phyloP scores from a whole-genome alignment of 768 basidiomycete genomes.

The Lactarius hatsudake region DNA sequence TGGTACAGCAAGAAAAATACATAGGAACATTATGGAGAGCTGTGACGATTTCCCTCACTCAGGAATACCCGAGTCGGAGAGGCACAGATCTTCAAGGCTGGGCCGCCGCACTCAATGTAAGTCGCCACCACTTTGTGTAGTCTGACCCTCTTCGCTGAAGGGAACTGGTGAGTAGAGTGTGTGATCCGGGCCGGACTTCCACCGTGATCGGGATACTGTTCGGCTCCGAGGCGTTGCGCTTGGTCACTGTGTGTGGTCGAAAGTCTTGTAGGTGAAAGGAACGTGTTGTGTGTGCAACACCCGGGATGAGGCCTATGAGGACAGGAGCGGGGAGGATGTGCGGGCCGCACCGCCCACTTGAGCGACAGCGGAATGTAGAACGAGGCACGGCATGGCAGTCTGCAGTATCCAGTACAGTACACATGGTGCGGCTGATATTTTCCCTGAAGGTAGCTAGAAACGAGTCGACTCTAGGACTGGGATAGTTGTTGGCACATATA shows the following conservation, averaged over 20 bases:
- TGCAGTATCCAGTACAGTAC: too few species aligned
- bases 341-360: background rate
- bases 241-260: too few species aligned
- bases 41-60: background rate
- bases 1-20: background rate
- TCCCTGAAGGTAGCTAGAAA: too few species aligned
- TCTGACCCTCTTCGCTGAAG: constrained; percentile 2
- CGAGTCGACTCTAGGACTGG: background rate
- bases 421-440: too few species aligned
- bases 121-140: constrained; percentile 11
- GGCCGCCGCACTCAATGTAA: constrained; percentile 11
- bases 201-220: background rate
- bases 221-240: constrained; percentile 2
- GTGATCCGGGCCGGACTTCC: background rate
- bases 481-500: background rate
- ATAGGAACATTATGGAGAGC: background rate
- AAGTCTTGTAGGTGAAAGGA: background rate
- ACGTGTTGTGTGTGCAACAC: background rate
- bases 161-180: background rate
- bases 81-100: background rate
- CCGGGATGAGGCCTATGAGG: background rate
- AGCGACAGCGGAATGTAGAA: constrained; percentile 5
- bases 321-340: background rate
- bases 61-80: background rate
- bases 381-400: background rate